phyloP scores from a whole-genome alignment of 1,139 yeast genomes.

The Sugiyamaella xylanicola region DNA sequence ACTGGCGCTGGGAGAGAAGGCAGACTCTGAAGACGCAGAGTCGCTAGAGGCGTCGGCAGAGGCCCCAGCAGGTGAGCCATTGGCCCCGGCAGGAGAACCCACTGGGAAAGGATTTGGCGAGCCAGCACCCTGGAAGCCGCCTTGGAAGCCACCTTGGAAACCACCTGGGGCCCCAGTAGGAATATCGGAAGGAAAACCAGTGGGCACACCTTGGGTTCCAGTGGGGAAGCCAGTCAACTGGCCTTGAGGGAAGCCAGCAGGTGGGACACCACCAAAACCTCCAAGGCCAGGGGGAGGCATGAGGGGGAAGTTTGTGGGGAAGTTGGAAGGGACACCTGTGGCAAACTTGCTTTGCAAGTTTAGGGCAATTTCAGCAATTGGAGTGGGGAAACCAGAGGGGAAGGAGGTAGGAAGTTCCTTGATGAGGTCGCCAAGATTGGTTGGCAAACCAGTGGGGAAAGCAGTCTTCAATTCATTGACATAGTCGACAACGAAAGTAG shows the following conservation, averaged over 20 bases:
- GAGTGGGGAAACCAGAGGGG: constrained; percentile 7
- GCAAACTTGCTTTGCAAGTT: background rate
- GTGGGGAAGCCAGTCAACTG: background rate
- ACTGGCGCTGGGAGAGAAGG: too few species aligned
- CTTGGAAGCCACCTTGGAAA: background rate
- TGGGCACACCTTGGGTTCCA: background rate
- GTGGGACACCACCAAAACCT: too few species aligned
- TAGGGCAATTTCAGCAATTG: background rate
- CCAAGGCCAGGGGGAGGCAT: constrained; percentile 1
- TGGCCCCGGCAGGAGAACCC: too few species aligned
- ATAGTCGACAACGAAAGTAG: constrained; percentile 4
- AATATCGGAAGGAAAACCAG: background rate
- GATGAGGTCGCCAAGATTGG: background rate
- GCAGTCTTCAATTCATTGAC: constrained; percentile 3
- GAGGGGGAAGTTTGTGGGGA: constrained; percentile 3
- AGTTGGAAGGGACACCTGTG: background rate
- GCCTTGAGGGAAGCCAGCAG: background rate
- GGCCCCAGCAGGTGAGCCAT: too few species aligned
- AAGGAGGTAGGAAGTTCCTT: constrained; percentile 6
- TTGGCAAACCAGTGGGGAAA: constrained; percentile 2
- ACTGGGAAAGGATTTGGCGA: too few species aligned
- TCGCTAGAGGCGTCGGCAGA: too few species aligned
- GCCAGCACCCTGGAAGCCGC: too few species aligned
- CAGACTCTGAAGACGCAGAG: too few species aligned
- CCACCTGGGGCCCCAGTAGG: background rate